A percentile compares a stretch with the other conserved stretches of the same genome.
phyloP scores from a whole-genome alignment of 257 asterid species.

The Paulownia fortunei region DNA sequence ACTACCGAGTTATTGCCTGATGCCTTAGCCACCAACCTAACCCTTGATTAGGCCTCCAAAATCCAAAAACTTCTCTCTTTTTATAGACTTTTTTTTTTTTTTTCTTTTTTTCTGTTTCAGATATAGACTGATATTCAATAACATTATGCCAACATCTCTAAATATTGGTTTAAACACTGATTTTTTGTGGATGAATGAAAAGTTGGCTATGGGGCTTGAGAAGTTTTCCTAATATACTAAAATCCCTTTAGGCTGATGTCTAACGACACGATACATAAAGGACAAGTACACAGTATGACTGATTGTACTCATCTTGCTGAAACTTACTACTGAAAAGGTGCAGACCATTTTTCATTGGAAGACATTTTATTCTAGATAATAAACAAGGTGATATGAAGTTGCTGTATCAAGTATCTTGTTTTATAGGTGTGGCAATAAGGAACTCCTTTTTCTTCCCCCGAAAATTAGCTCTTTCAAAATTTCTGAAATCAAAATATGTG shows the following conservation, averaged over 20 bases:
- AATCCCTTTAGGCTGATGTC: background rate
- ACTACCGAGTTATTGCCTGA: background rate
- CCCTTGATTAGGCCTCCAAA: too few species aligned
- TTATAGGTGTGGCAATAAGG: background rate
- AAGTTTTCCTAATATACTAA: background rate
- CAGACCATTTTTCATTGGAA: too few species aligned
- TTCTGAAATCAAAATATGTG: background rate
- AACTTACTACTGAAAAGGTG: background rate
- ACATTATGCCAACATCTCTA: conserved; percentile 5
- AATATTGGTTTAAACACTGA: background rate
- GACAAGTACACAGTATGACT: background rate
- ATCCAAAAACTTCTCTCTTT: too few species aligned
- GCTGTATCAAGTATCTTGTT: background rate
- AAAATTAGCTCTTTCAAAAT: background rate
- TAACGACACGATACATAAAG: background rate
- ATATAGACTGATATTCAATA: too few species aligned
- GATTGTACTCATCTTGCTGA: too few species aligned
- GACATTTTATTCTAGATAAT: background rate
- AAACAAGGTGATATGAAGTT: background rate
- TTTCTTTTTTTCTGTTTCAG: too few species aligned
- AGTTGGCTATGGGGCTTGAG: background rate
- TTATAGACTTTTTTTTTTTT: too few species aligned
- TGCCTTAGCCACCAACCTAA: too few species aligned
- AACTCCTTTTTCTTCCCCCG: background rate
- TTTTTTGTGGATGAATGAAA: background rate